A percentile compares a stretch with the other conserved stretches of the same genome.
These are phyloP conservation scores for Aspergillus cristatus DNA, from an alignment of 495 filamentous ascomycete species.

Conservation along the genomic window DNA sequence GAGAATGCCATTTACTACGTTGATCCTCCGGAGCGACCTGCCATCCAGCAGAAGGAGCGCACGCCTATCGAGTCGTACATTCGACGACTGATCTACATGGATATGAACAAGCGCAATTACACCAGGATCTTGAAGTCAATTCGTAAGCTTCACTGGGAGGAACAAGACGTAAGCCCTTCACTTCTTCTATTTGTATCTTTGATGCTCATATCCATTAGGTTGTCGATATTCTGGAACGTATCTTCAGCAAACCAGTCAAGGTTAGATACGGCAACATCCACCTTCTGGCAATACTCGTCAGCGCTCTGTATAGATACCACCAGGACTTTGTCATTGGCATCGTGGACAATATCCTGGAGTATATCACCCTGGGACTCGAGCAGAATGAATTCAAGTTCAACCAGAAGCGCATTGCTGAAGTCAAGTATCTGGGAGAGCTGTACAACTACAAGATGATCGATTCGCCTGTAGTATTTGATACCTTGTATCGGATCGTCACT, in stretches of 20 bases:
- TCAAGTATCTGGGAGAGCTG: slow-evolving; percentile 93
- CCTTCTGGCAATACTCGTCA: slow-evolving; percentile 83
- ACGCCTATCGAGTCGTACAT: slow-evolving; percentile 90
- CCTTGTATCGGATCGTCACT: slow-evolving; percentile 85
- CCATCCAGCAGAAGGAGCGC: slow-evolving; percentile 92
- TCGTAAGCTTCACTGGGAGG: slow-evolving; percentile 95
- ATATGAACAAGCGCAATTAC: slow-evolving; percentile 90
- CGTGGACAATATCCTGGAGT: slow-evolving; percentile 84
- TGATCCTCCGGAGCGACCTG: slow-evolving; percentile 84
- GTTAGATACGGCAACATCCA: slow-evolving; percentile 98
- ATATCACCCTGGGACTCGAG: slow-evolving; percentile 81
- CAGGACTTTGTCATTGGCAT: slow-evolving; percentile 79
- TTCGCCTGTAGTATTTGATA: slow-evolving; percentile 90
- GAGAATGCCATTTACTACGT: slow-evolving; percentile 99
- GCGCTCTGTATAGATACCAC: slow-evolving; percentile 82
- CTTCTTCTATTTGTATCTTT: not conserved
- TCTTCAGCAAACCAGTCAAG: slow-evolving; percentile 92
- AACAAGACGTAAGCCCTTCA: slow-evolving; percentile 57
- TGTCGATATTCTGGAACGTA: slow-evolving; percentile 73
- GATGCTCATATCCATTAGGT: slow-evolving; percentile 39
- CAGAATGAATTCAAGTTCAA: slow-evolving; percentile 97
- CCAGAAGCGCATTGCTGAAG: slow-evolving; percentile 88
- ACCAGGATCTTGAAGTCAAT: slow-evolving; percentile 88
- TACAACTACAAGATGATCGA: slow-evolving; percentile 99
- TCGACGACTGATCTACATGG: slow-evolving; percentile 79